phyloP scores from a whole-genome alignment of 177 flowering plant species.

The Tripterygium wilfordii region DNA sequence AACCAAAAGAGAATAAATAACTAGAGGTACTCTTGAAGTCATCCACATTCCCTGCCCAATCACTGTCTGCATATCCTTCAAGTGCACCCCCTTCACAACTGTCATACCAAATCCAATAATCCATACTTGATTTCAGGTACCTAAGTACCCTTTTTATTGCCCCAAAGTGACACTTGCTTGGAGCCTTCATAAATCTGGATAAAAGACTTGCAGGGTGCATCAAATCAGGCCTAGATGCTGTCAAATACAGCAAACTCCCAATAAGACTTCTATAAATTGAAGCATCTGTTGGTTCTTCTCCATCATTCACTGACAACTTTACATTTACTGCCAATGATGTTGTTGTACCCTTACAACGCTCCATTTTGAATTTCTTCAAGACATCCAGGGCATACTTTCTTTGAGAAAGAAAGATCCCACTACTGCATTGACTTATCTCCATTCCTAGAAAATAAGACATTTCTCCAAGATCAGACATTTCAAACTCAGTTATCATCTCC shows the following conservation, averaged over 20 bases:
- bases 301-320: not conserved
- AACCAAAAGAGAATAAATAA: not conserved
- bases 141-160: not conserved
- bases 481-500: slow-evolving; percentile 2
- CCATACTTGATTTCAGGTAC: no score
- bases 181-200: not conserved
- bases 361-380: not conserved
- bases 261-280: not conserved
- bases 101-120: not conserved
- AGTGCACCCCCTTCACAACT: not conserved
- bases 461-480: slow-evolving; percentile 4
- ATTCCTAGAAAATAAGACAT: slow-evolving; percentile 1
- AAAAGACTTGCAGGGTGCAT: not conserved
- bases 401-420: not conserved
- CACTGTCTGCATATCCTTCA: slow-evolving; percentile 1
- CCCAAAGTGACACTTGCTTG: no score
- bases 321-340: not conserved
- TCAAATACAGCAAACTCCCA: not conserved
- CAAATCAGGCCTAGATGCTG: not conserved
- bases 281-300: not conserved
- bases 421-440: not conserved
- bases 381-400: not conserved
- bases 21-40: slow-evolving; percentile 4
- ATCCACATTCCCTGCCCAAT: slow-evolving; percentile 3
- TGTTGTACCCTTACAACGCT: not conserved